Base-by-base conservation (phyloP, 495 filamentous ascomycete genomes). In the Aspergillus nanangensis region DNA sequence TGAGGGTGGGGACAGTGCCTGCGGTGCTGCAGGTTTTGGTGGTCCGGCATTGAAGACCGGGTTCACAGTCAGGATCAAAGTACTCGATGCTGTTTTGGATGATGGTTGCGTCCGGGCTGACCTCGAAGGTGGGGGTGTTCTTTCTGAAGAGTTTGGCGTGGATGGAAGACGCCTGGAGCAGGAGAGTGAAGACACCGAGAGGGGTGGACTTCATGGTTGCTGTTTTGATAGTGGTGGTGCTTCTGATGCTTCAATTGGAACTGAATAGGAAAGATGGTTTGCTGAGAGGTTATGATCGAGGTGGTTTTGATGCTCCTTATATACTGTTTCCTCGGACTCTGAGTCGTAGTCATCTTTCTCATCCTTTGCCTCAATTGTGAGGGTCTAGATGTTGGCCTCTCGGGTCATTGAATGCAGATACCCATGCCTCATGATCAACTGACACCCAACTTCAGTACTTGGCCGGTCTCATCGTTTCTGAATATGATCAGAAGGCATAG, bases 1-100 rank as follows among this genome's bases (percentile, higher is more conserved):
- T 35, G 20, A 44, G 41, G 31, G 17, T 44, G 27, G 32, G 41
- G 5, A 40, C 38, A n/a, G 38, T 25, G 14, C 22, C 38, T 2
- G 38, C 5, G 4, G 38, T 13, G 13, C 1, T 3, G 21, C 38
- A 40, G 38, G 38, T 25, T 21, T 40, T 40, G 38, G 20, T 25
- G 2, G 20, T 25, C 8, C 10, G 21, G 38, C 38, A 40, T 25
- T 40, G n/a, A 8, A 40, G 18, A 22, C 5, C 37, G 10, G 37
- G 37, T 2, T 39, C 37, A n/a, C 37, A 39, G 37, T 39, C 37
- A 22, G 37, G 37, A 13, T 39, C 38, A 8, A 15, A 20, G 38
- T 40, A 40, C 38, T 40, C 38, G 20, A 40, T 40, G 9, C 14
- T 25, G 13, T 24, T 40, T n/a, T 8, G 19, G 20, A 23, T 25